A percentile compares a stretch with the other conserved stretches of the same genome.
Evolutionary conservation across 129 eudicot species (phyloP).

Genomic region (Dittrichia graveolens): DNA sequence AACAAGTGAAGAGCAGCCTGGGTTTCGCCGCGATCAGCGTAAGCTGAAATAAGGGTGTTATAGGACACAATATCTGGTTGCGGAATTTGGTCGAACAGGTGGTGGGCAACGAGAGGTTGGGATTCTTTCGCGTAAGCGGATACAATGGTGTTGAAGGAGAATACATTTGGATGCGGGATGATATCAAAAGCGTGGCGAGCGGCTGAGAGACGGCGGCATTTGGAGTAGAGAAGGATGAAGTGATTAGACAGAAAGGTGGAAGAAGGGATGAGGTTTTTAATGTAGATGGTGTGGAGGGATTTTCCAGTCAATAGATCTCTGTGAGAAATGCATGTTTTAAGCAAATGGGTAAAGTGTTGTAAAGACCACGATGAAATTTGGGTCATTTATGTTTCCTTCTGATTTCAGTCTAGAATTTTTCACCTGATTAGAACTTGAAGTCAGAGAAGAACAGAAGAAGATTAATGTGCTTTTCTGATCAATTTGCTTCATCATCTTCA

Average conservation of each 20-base stretch:
- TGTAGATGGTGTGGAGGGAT: conserved; percentile 53
- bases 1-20: conserved; percentile 48
- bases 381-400: conserved; percentile 36
- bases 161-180: conserved; percentile 58
- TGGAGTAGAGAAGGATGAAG: conserved; percentile 84
- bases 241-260: conserved; percentile 71
- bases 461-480: too few relatives aligned
- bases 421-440: too few relatives aligned
- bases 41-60: conserved; percentile 72
- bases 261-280: conserved; percentile 54
- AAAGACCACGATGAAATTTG: conserved; percentile 38
- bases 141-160: conserved; percentile 70
- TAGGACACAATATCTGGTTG: conserved; percentile 70
- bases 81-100: conserved; percentile 78
- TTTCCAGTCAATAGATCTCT: conserved; percentile 52
- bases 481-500: too few relatives aligned
- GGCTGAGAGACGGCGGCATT: conserved; percentile 63
- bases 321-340: conserved; percentile 56
- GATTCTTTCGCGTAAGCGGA: conserved; percentile 69
- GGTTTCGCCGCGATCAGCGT: conserved; percentile 62
- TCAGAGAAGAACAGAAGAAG: too few relatives aligned
- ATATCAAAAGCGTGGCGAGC: conserved; percentile 59
- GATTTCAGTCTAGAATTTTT: too few relatives aligned
- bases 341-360: conserved; percentile 37
- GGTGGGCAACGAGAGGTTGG: conserved; percentile 59